A percentile compares a stretch with the other conserved stretches of the same genome.
Evolutionary conservation across 2,329 filamentous ascomycete species (phyloP).

Genomic region (Fusarium haematococcum): DNA sequence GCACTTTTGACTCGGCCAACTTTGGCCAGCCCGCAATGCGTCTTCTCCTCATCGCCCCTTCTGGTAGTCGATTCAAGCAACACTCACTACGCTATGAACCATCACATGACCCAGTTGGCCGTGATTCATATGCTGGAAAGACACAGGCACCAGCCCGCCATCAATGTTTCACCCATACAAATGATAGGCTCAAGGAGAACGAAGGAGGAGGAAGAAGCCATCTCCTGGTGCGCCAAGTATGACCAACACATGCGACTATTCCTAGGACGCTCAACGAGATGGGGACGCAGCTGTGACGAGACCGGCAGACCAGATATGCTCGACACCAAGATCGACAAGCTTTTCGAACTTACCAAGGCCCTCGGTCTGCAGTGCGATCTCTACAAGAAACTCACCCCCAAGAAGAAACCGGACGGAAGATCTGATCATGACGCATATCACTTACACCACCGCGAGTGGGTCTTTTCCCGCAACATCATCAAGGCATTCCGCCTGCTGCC

Average conservation of each 20-base stretch:
- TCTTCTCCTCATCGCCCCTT: not conserved
- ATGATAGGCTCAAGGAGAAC: not conserved
- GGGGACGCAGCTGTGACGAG: not conserved
- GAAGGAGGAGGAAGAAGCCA: not conserved
- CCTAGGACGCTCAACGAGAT: not conserved
- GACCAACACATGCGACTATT: not conserved
- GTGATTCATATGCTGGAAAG: not conserved
- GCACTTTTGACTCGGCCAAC: not conserved
- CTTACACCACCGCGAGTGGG: not conserved
- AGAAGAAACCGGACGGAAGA: not conserved
- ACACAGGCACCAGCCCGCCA: not conserved
- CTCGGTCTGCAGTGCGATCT: not conserved
- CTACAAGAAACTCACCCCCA: not conserved
- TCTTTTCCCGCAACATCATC: not conserved
- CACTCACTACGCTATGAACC: not conserved
- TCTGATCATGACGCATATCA: not conserved
- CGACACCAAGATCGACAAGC: not conserved
- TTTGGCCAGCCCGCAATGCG: not conserved
- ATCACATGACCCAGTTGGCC: not conserved
- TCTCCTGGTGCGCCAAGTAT: not conserved
- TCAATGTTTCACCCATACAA: not conserved
- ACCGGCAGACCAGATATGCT: not conserved
- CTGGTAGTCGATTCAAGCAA: not conserved
- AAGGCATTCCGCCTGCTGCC: not conserved
- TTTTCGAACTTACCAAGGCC: not conserved